Base-by-base conservation (phyloP, 306 rosid species). In the Pachyrhizus erosus region DNA sequence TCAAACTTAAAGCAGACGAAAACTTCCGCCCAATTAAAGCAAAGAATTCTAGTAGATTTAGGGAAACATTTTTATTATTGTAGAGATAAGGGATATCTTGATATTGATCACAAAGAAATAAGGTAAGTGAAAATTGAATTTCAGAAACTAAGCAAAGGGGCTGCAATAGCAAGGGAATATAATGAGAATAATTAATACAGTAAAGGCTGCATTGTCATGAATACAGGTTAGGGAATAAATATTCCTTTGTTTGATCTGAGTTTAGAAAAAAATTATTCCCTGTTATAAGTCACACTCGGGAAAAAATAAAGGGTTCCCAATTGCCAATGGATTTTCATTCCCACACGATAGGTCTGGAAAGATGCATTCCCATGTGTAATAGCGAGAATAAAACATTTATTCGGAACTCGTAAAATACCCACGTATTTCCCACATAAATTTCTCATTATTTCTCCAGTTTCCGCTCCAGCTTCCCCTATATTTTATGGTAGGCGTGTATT, bases 81-180 rank as follows among this genome's bases (percentile, higher is more conserved):
- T 29, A 61, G 9, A 60, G 37, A 60, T 60, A 29, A 75, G 55
- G 70, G 77, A 69, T 11, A 52, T 31, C 9, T 46, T 33, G 78
- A 70, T 83, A 42, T 27, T 76, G 26, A 78, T 52, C 17, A 11
- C 10, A 37, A 58, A 33, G 51, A 68, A 74, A 74, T 37, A 29
- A 55, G 23, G 57, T 5, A 26, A 2, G 40, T 9, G 60, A 27
- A 17, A 52, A 60, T 49, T 49, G 55, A 61, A 76, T 14, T 33
- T 17, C 46, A 70, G 45, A 70, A 69, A 49, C 49, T 34, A 75
- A 39, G 58, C 60, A 61, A 46, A 73, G 60, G 37, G 7, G 18
- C 40, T 3, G 3, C 24, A 24, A 40, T 49, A 52, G 65, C 45
- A 57, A 83, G 70, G 71, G 57, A 78, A 77, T 54, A 69, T 34